phyloP scores from a whole-genome alignment of 176 grass and related monocot genomes.

The Metroxylon sagu region DNA sequence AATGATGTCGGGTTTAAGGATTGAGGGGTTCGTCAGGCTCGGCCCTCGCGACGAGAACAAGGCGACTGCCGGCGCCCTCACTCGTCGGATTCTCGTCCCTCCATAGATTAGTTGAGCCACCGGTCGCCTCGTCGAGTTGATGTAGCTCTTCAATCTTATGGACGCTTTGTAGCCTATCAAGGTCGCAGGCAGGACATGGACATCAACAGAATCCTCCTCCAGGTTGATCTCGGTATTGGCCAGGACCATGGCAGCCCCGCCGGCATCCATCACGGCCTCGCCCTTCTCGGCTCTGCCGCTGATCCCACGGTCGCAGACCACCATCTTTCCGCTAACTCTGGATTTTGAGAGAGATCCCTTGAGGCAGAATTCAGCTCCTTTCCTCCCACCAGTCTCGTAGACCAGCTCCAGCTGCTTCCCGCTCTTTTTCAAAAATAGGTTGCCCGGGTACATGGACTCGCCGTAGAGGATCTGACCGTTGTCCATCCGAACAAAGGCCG shows the following conservation, averaged over 20 bases:
- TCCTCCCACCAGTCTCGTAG: conserved; percentile 40
- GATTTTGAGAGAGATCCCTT: conserved; percentile 45
- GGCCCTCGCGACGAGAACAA: conserved; percentile 73
- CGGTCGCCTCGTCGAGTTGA: conserved; percentile 34
- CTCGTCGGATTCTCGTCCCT: conserved; percentile 42
- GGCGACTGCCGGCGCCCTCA: conserved; percentile 51
- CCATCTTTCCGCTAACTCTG: conserved; percentile 62
- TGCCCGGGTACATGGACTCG: conserved; percentile 80
- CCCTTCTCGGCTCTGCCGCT: conserved; percentile 71
- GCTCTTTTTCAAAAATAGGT: conserved; percentile 50
- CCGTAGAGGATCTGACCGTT: conserved; percentile 58
- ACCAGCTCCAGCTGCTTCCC: conserved; percentile 59
- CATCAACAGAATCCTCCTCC: conserved; percentile 74
- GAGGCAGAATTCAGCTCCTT: conserved; percentile 54
- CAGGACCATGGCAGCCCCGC: conserved; percentile 62
- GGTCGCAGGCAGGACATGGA: conserved; percentile 61
- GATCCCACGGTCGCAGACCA: conserved; percentile 68
- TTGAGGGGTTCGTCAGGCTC: conserved; percentile 67
- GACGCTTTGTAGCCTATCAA: conserved; percentile 57
- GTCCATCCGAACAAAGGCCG: conserved; percentile 51
- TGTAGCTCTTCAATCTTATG: conserved; percentile 55
- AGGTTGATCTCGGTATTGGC: conserved; percentile 70
- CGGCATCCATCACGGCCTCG: conserved; percentile 50
- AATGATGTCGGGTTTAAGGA: conserved; percentile 72
- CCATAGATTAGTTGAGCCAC: conserved; percentile 45